Percentiles rank a stretch among this genome's conserved stretches.
These are phyloP conservation scores for Cadophora luteo-olivacea DNA, from an alignment of 2,329 filamentous ascomycete species.

Conservation along the genomic window DNA sequence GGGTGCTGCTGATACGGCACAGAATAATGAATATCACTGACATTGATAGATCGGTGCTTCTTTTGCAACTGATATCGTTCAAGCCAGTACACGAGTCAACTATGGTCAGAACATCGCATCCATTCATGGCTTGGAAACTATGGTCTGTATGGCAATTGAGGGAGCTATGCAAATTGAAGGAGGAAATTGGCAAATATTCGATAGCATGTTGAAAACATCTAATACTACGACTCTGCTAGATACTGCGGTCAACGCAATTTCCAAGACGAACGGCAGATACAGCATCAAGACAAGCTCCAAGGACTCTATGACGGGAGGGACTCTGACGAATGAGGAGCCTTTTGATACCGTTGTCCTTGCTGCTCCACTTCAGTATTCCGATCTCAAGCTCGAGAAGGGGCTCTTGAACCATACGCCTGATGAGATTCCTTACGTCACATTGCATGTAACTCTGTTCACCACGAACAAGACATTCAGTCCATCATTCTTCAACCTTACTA, in stretches of 20 bases:
- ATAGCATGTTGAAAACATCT: constrained; percentile 75
- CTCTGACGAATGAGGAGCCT: constrained; percentile 35
- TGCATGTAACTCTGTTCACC: constrained; percentile 90
- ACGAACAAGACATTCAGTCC: constrained; percentile 76
- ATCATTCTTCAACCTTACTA: constrained; percentile 71
- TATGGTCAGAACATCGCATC: constrained; percentile 88
- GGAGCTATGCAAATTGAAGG: constrained; percentile 80
- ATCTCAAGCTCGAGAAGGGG: constrained; percentile 66
- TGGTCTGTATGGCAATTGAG: constrained; percentile 88
- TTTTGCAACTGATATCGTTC: constrained; percentile 83
- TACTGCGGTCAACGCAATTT: constrained; percentile 69
- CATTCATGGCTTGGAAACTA: constrained; percentile 88
- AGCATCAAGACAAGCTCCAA: constrained; percentile 46
- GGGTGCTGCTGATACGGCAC: constrained; percentile 25
- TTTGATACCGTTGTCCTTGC: constrained; percentile 88
- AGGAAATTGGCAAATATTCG: constrained; percentile 95
- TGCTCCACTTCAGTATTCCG: constrained; percentile 80
- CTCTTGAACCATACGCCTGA: constrained; percentile 77
- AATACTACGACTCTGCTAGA: constrained; percentile 68
- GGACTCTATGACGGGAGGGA: constrained; percentile 17
- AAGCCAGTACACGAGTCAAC: constrained; percentile 91
- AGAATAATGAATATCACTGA: constrained; percentile 22
- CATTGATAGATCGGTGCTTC: constrained; percentile 59
- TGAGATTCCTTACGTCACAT: constrained; percentile 80
- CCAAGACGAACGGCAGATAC: constrained; percentile 57